Evolutionary conservation across 768 basidiomycete species (phyloP), one percentile per base, ranked within the genome.

Genomic region (Lactarius trivialis): DNA sequence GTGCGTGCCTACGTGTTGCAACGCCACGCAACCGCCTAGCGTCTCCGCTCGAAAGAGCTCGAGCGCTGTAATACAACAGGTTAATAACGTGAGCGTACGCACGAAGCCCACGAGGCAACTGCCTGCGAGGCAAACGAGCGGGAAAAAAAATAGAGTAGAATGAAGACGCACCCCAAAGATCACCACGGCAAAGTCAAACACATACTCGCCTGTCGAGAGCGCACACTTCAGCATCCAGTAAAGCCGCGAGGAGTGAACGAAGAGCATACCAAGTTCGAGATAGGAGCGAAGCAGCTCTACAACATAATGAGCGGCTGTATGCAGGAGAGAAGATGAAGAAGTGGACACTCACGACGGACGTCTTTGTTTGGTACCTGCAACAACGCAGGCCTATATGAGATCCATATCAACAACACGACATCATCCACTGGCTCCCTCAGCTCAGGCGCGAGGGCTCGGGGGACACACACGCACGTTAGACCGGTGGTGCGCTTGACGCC

Each of bases 321-420:
- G 32, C 41, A 39, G 32, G 51, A 12, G 41, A 43, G 58, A 36
- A 33, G 11, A 37, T 37, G n/a, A n/a, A 51, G 54, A 17, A 58
- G 24, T 14, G 24, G 21, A 7, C 17, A 81, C 91, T 75, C 72
- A 93, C 92, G 85, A 49, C 92, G 86, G 33, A 93, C 70, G 68
- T 95, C 92, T 72, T 94, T 95, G 80, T 93, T 93, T 3, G 89
- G 87, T 1, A 95, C 86, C 68, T 83, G 82, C 4, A 82, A 75
- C 11, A 95, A 74, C 17, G 85, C 86, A 43, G 89, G 91, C 11
- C 91, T 93, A 30, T 24, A 33, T 32, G n/a, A 34, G 15, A 52
- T 28, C 17, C 17, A 9, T 28, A 51, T 15, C 24, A 51, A 3
- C 15, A 30, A 19, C 7, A 26, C 12, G 24, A 49, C 8, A 4